These are phyloP conservation scores for Aspergillus pseudonomiae DNA, from an alignment of 2,329 filamentous ascomycete genomes.

Conservation along the genomic window DNA sequence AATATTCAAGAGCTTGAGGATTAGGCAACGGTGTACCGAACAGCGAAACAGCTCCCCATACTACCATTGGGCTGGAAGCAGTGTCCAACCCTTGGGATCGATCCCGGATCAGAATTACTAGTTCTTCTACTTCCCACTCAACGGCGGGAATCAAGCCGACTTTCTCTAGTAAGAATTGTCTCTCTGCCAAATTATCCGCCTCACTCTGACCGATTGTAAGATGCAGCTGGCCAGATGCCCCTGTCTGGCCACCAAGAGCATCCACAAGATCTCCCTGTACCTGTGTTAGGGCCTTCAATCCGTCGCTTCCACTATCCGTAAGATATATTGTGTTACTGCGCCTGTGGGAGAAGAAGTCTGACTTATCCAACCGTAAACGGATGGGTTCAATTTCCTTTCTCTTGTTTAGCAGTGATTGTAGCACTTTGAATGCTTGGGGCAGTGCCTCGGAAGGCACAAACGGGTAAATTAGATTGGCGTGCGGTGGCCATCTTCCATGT, in stretches of 20 bases:
- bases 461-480: constrained; percentile 12
- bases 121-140: constrained; percentile 6
- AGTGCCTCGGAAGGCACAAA: constrained; percentile 11
- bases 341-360: constrained; percentile 8
- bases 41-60: constrained; percentile 6
- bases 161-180: constrained; percentile 9
- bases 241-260: background rate
- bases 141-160: constrained; percentile 1
- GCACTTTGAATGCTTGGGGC: background rate
- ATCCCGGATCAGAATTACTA: constrained; percentile 8
- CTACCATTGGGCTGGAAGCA: constrained; percentile 1
- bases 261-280: background rate
- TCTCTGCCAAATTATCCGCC: background rate
- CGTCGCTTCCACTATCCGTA: background rate
- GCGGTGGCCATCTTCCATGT: constrained; percentile 12
- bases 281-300: background rate
- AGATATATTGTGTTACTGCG: constrained; percentile 8
- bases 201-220: constrained; percentile 9
- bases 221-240: background rate
- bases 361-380: constrained; percentile 3
- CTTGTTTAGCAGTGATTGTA: background rate
- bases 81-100: constrained; percentile 1
- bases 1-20: background rate
- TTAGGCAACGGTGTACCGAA: background rate
- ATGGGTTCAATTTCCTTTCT: background rate